These are phyloP conservation scores for Pleurotus tuber-regium DNA, from an alignment of 768 basidiomycete species.

Conservation along the genomic window DNA sequence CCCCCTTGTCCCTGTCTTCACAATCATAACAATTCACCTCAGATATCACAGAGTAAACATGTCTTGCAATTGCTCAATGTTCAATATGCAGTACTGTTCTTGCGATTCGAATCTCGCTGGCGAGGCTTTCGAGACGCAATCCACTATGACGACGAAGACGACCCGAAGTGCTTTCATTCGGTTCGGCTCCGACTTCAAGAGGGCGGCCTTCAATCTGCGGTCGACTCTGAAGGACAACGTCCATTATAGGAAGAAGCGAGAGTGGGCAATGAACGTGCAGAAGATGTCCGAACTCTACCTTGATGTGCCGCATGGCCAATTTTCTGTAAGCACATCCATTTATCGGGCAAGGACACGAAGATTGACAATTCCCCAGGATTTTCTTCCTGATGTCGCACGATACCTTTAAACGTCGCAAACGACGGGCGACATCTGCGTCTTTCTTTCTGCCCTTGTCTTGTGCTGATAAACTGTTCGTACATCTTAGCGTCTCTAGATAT, in stretches of 20 bases:
- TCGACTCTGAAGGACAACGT: not conserved
- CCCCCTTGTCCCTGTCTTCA: not conserved
- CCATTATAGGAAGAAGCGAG: not conserved
- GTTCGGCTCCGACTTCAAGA: not conserved
- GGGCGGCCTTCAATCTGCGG: not conserved
- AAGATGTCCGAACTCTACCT: not conserved
- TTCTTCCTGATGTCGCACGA: not conserved
- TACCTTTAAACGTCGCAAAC: not conserved
- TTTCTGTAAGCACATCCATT: not conserved
- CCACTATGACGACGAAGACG: not conserved
- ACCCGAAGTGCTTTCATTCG: not conserved
- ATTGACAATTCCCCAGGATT: not conserved
- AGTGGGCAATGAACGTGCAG: not conserved
- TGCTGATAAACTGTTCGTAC: no score
- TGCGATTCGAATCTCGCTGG: not conserved
- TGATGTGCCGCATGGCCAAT: not conserved
- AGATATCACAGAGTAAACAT: not conserved
- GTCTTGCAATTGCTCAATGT: not conserved
- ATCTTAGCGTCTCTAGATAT: no score
- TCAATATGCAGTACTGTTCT: not conserved
- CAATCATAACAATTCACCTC: not conserved
- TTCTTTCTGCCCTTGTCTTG: no score
- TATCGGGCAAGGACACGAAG: not conserved
- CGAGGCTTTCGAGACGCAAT: not conserved
- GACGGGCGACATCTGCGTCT: no score